Conservation (phyloP, 345 rosid species). For the Mangifera indica region DNA sequence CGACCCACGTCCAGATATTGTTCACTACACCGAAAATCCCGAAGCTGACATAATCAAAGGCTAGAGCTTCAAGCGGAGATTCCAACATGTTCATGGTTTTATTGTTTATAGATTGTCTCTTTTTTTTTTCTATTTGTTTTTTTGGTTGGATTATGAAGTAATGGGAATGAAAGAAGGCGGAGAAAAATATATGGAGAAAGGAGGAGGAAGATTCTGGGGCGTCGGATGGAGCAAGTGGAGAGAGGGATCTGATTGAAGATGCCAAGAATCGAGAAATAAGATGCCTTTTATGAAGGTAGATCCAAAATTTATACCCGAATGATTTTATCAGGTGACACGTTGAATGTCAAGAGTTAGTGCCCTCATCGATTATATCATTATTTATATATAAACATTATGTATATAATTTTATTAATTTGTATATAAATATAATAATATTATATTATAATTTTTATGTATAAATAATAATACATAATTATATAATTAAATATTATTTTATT, state of each 20-base stretch:
- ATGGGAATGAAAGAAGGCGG: not conserved
- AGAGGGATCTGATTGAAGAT: slow-evolving; percentile 37
- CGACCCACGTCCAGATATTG: slow-evolving; percentile 74
- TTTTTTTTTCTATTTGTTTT: too few species aligned
- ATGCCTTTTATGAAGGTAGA: slow-evolving; percentile 43
- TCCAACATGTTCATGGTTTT: slow-evolving; percentile 32
- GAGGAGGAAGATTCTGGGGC: slow-evolving; percentile 17
- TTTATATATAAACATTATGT: too few species aligned
- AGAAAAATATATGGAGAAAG: slow-evolving; percentile 9
- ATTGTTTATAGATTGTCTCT: not conserved
- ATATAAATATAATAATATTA: too few species aligned
- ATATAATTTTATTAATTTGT: too few species aligned
- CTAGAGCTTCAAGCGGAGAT: slow-evolving; percentile 50
- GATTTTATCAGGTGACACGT: not conserved
- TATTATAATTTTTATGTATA: too few species aligned
- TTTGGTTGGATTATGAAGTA: not conserved
- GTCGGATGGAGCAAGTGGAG: slow-evolving; percentile 32
- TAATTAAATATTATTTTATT: too few species aligned
- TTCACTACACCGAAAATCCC: slow-evolving; percentile 44
- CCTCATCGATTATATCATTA: too few species aligned
- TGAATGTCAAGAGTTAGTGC: not conserved
- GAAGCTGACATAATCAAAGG: slow-evolving; percentile 43
- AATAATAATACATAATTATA: too few species aligned
- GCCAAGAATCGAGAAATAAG: slow-evolving; percentile 58
- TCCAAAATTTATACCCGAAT: slow-evolving; percentile 30